These are phyloP conservation scores for Amaranthus tricolor DNA, from an alignment of 179 eudicot species.

Conservation along the genomic window DNA sequence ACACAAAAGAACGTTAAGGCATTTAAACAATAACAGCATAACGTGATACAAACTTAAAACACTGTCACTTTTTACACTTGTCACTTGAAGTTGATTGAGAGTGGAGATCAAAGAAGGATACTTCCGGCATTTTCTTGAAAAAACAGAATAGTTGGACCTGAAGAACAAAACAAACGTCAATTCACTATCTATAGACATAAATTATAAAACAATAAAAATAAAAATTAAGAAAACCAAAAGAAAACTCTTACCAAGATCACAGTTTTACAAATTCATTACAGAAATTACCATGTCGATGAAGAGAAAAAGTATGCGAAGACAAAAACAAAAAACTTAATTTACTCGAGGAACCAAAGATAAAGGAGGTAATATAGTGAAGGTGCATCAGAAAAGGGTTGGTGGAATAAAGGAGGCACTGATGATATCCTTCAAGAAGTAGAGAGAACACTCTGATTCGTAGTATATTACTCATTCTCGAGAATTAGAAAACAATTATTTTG, in stretches of 20 bases:
- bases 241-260: not conserved
- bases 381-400: not conserved
- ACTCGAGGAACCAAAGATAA: not conserved
- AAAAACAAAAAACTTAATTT: not conserved
- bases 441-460: not conserved
- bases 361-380: not conserved
- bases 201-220: too few relatives aligned
- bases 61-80: not conserved
- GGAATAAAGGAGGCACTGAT: not conserved
- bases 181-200: not conserved
- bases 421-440: not conserved
- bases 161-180: slow-evolving; percentile 30
- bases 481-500: not conserved
- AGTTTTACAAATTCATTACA: not conserved
- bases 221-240: not conserved
- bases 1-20: slow-evolving; percentile 54
- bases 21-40: slow-evolving; percentile 22
- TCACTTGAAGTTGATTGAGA: not conserved
- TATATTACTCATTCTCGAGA: not conserved
- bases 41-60: not conserved
- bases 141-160: slow-evolving; percentile 96
- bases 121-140: slow-evolving; percentile 99
- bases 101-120: slow-evolving; percentile 58
- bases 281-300: not conserved
- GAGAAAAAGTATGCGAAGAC: not conserved